Percentiles rank a stretch among this genome's conserved stretches.
phyloP scores from a whole-genome alignment of 2,329 filamentous ascomycete genomes.

The Fusarium stilboides region DNA sequence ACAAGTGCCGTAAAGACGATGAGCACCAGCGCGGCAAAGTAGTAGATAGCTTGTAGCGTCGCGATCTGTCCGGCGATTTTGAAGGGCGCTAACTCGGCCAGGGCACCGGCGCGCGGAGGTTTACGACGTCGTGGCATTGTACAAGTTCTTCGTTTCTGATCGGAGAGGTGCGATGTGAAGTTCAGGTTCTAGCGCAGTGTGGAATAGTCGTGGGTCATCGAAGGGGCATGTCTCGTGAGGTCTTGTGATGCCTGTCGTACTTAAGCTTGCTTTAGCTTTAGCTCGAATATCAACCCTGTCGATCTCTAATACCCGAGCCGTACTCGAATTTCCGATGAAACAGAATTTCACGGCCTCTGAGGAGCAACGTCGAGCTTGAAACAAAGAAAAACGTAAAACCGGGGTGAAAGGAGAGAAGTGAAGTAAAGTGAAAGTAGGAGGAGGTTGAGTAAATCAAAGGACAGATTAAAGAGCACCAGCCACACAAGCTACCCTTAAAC shows the following conservation, averaged over 20 bases:
- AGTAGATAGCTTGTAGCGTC: conserved; percentile 70
- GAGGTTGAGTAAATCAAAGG: conserved; percentile 31
- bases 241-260: conserved; percentile 18
- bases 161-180: not conserved
- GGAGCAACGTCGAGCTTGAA: not conserved
- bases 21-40: conserved; percentile 65
- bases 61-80: conserved; percentile 73
- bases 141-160: not conserved
- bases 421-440: conserved; percentile 12
- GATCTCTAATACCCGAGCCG: not conserved
- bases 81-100: conserved; percentile 73
- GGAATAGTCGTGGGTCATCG: conserved; percentile 29
- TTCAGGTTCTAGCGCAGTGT: conserved; percentile 2
- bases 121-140: conserved; percentile 69
- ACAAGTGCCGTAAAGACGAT: conserved; percentile 73
- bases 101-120: conserved; percentile 72
- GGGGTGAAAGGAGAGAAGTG: conserved; percentile 13
- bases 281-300: conserved; percentile 10
- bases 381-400: conserved; percentile 6
- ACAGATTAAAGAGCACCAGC: conserved; percentile 36
- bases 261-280: conserved; percentile 17
- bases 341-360: not conserved
- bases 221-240: conserved; percentile 42
- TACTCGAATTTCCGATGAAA: not conserved
- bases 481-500: conserved; percentile 33